These are phyloP conservation scores for Graphilbum fragrans DNA, from an alignment of 2,329 filamentous ascomycete genomes.

Conservation along the genomic window DNA sequence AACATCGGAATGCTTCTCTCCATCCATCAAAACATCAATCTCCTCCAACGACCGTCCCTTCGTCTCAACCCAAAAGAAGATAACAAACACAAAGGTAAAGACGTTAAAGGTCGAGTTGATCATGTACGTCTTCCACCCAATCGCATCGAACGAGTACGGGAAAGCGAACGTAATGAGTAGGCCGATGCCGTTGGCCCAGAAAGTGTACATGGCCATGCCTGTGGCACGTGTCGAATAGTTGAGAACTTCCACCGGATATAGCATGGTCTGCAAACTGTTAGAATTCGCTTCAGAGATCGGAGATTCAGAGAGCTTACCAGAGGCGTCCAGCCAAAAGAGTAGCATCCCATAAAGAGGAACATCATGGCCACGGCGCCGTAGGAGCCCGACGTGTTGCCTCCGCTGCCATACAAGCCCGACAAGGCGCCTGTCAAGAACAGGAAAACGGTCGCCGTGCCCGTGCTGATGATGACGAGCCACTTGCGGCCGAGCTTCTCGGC, in stretches of 20 bases:
- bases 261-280: conserved; percentile 19
- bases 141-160: conserved; percentile 30
- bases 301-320: conserved; percentile 12
- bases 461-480: background rate
- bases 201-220: conserved; percentile 29
- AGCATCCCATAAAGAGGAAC: conserved; percentile 41
- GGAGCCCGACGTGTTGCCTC: conserved; percentile 3
- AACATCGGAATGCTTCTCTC: background rate
- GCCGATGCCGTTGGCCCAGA: conserved; percentile 27
- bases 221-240: conserved; percentile 25
- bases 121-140: conserved; percentile 39
- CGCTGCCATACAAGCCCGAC: conserved; percentile 1
- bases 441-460: background rate
- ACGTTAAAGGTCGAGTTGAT: conserved; percentile 30
- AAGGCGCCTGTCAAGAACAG: conserved; percentile 24
- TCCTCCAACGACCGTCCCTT: conserved; percentile 13
- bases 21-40: conserved; percentile 5
- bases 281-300: no score
- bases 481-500: conserved; percentile 14
- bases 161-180: conserved; percentile 31
- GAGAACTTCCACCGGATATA: conserved; percentile 29
- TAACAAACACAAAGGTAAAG: conserved; percentile 27
- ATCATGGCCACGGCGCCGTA: conserved; percentile 30
- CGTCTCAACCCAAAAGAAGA: conserved; percentile 35
- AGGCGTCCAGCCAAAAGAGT: conserved; percentile 36